Base-by-base conservation (phyloP, 768 basidiomycete species). In the Mycena belliarum region DNA sequence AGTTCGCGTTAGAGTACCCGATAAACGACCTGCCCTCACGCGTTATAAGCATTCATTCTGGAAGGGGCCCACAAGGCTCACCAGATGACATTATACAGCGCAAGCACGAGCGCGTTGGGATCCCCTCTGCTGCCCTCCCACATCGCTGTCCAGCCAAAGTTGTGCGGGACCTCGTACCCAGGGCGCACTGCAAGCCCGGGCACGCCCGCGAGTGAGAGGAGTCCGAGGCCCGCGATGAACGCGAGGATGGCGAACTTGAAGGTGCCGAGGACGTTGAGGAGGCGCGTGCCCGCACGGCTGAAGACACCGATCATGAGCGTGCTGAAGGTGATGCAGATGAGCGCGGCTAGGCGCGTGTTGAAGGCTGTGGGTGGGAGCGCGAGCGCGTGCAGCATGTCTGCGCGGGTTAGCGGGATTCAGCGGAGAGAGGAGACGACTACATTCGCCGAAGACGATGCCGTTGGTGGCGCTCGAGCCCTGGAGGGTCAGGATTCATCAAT, bases 1-100 rank as follows among this genome's bases (percentile, higher is more conserved):
- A 89, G 66, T 89, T 88, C 28, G 81, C 84, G 61, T 86, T 87
- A 29, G 79, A 82, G 68, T 84, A 89, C 1, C 88, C 88, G 35
- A 78, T 74, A 65, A 79, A 87, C 2, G 76, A 75, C 73, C 74
- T 73, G 35, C n/a, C n/a, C n/a, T n/a, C 83, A 6, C n/a, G 3
- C 29, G 5, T 16, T 20, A 9, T 20, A 2, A 28, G 26, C 26
- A 18, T 18, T 4, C 14, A 44, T 15, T 8, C 6, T n/a, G n/a
- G n/a, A 28, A 28, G 16, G 26, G 11, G 28, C 20, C 11, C 9
- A 41, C 6, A 16, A 6, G 1, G 6, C 29, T 9, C 20, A 47
- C 46, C 46, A 47, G 46, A 33, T 47, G 32, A 33, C 46, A 12
- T 47, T 47, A 21, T 85, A 86, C 57, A 87, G 71, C 18, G 79